Base-by-base conservation (phyloP, 805 yeast genomes). In the Yarrowia sp. region DNA sequence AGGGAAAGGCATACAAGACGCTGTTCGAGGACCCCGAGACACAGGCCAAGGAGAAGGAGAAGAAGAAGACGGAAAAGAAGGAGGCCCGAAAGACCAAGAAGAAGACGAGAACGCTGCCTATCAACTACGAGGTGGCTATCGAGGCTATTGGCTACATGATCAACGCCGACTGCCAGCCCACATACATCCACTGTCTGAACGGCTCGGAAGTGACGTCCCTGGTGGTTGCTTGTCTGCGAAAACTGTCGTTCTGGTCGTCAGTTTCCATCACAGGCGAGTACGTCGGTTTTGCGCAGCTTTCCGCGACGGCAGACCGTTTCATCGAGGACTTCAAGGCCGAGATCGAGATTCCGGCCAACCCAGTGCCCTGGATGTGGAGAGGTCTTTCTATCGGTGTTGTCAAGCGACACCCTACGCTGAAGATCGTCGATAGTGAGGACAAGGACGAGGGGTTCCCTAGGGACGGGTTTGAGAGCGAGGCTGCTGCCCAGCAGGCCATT, bases 171-270 rank as follows among this genome's bases (percentile, higher is more conserved):
- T 75, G 79, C 65, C 81, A 85, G 10, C 97, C 97, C 0, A 76
- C 87, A 1, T 92, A 88, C 70, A 72, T 93, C 5, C 97, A 93
- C 73, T 93, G 98, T 72, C 75, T 85, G 24, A 92, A 90, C 70
- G 98, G 97, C 0, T 91, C 96, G 9, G 91, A 90, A 66, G 87
- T 89, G 1, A 89, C 96, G 0, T 83, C 93, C 22, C 76, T 94
- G 47, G 84, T 90, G 1, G 81, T 93, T 22, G 98, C 97, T 4
- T 91, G 97, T 71, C 74, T 91, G 36, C 75, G 99, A 33, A 88
- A 88, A 67, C 74, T 88, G 18, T 87, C 90, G 24, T 84, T 87
- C 67, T 94, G 99, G 99, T 86, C 94, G 9, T 81, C 88, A 6
- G 89, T 90, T 2, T 86, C 97, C 0, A 91, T 93, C 13, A 84